phyloP scores from a whole-genome alignment of 345 rosid genomes.

The Pelargonium nanum region DNA sequence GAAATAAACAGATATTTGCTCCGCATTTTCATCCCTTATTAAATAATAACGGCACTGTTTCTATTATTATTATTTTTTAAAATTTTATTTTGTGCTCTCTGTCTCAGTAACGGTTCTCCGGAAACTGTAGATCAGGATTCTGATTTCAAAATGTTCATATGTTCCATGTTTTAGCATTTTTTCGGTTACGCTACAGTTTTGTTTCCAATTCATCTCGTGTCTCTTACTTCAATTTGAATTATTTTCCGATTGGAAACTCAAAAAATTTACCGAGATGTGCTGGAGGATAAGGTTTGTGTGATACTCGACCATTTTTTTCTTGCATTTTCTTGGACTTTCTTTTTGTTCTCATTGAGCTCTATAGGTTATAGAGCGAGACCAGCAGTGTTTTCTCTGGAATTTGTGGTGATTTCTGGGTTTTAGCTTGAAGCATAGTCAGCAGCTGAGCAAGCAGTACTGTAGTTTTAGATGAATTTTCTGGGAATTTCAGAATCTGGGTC shows the following conservation, averaged over 20 bases:
- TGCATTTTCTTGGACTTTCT: not conserved
- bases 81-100: not conserved
- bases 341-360: too few relatives aligned
- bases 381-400: too few relatives aligned
- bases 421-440: too few relatives aligned
- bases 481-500: constrained; percentile 4
- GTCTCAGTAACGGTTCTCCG: not conserved
- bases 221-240: not conserved
- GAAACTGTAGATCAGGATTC: not conserved
- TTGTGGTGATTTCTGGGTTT: too few relatives aligned
- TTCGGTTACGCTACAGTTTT: not conserved
- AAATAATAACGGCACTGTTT: not conserved
- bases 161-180: too few relatives aligned
- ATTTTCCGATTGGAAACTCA: not conserved
- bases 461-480: constrained; percentile 12
- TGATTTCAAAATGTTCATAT: not conserved
- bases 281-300: not conserved
- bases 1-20: not conserved
- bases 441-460: too few relatives aligned
- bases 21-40: not conserved
- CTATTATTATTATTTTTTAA: too few relatives aligned
- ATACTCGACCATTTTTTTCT: not conserved
- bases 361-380: too few relatives aligned
- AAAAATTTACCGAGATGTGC: not conserved
- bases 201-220: not conserved